Evolutionary conservation across 495 filamentous ascomycete species (phyloP).

Genomic region (Aspergillus cavernicola): DNA sequence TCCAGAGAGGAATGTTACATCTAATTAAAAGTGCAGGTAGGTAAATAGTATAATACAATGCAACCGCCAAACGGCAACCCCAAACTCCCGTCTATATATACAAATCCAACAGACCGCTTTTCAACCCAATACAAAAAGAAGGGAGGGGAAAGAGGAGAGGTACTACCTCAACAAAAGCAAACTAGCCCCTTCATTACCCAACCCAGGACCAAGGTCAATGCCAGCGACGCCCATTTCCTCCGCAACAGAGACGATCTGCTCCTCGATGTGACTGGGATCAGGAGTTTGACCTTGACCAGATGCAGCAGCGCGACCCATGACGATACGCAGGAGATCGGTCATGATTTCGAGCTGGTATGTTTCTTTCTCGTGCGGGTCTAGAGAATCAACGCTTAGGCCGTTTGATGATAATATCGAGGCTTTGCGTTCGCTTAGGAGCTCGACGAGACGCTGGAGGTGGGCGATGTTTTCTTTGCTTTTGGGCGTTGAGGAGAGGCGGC

Average conservation of each 20-base stretch:
- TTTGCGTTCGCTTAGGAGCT: conserved; percentile 37
- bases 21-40: too few species aligned
- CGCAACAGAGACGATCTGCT: conserved; percentile 44
- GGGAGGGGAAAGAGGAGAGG: too few species aligned
- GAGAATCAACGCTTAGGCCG: conserved; percentile 33
- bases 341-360: conserved; percentile 51
- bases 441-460: conserved; percentile 35
- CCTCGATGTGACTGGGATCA: conserved; percentile 25
- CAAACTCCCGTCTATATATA: background rate
- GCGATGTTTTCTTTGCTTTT: conserved; percentile 43
- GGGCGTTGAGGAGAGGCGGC: conserved; percentile 40
- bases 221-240: conserved; percentile 51
- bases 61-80: too few species aligned
- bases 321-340: conserved; percentile 45
- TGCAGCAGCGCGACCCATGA: conserved; percentile 43
- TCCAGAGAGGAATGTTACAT: too few species aligned
- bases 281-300: too few species aligned
- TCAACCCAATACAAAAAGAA: too few species aligned
- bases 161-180: conserved; percentile 18
- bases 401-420: conserved; percentile 30
- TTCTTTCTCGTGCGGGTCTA: conserved; percentile 37
- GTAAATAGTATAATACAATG: too few species aligned
- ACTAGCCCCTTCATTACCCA: conserved; percentile 30
- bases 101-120: too few species aligned
- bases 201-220: conserved; percentile 29